phyloP scores from a whole-genome alignment of 495 filamentous ascomycete genomes.

The Penicillium longicatenatum region DNA sequence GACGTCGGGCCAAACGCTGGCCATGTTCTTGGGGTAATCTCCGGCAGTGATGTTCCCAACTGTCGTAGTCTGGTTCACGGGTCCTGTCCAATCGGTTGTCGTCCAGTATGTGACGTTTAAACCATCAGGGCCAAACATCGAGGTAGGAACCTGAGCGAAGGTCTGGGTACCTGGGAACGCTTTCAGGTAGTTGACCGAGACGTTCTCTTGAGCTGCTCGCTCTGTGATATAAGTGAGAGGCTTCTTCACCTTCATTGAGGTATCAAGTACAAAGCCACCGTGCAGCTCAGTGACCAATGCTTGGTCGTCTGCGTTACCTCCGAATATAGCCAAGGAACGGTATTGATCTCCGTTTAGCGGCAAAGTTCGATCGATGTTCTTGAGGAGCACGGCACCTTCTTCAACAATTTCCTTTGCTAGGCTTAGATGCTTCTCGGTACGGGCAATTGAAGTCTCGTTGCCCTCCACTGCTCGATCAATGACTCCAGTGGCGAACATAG shows the following conservation, averaged over 20 bases:
- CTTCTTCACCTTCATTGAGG: neutral
- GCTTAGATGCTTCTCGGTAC: conserved; percentile 63
- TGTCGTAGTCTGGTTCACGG: conserved; percentile 4
- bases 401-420: conserved; percentile 61
- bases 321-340: neutral
- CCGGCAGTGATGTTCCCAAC: conserved; percentile 1
- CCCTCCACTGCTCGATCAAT: conserved; percentile 49
- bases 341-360: neutral
- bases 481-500: conserved; percentile 55
- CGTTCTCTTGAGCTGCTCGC: conserved; percentile 3
- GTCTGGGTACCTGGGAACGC: conserved; percentile 6
- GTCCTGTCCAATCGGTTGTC: conserved; percentile 7
- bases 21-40: conserved; percentile 1
- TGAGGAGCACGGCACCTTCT: conserved; percentile 64
- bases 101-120: conserved; percentile 5
- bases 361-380: conserved; percentile 66
- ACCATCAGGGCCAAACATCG: conserved; percentile 5
- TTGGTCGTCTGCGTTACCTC: neutral
- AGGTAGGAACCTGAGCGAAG: neutral
- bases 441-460: conserved; percentile 57
- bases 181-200: conserved; percentile 2
- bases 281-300: conserved; percentile 5
- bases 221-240: neutral
- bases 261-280: conserved; percentile 1
- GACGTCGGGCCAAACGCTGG: conserved; percentile 3